These are phyloP conservation scores for Colletotrichum phormii DNA, from an alignment of 2,329 filamentous ascomycete species.

Conservation along the genomic window DNA sequence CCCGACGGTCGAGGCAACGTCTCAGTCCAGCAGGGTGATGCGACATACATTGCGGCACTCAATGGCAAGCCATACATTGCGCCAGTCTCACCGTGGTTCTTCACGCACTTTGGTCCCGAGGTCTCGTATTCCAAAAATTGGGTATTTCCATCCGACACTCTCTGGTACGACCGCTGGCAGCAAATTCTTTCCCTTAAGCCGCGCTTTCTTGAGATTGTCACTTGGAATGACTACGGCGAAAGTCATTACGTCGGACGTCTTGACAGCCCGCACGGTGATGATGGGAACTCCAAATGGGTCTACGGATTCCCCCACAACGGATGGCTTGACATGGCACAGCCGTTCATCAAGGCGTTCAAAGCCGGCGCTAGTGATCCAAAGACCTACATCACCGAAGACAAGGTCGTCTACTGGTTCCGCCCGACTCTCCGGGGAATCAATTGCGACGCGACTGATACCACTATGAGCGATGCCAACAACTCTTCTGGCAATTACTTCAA, in stretches of 20 bases:
- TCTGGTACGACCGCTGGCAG: constrained; percentile 71
- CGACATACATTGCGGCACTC: constrained; percentile 48
- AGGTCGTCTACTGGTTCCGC: not conserved
- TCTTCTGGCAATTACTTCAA: not conserved
- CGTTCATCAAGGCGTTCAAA: constrained; percentile 65
- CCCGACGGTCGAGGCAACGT: constrained; percentile 47
- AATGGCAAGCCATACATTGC: constrained; percentile 61
- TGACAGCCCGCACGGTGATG: constrained; percentile 51
- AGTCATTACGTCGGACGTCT: constrained; percentile 66
- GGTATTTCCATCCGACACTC: constrained; percentile 68
- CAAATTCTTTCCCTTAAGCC: constrained; percentile 56
- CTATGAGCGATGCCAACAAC: not conserved
- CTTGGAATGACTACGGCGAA: constrained; percentile 64
- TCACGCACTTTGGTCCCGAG: constrained; percentile 55
- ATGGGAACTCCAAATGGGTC: constrained; percentile 60
- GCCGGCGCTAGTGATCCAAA: constrained; percentile 51
- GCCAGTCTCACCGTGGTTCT: constrained; percentile 57
- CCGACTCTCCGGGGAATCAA: not conserved
- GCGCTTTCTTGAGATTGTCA: constrained; percentile 59
- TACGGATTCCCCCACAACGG: constrained; percentile 60
- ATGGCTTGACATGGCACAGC: constrained; percentile 64
- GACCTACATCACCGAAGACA: constrained; percentile 53
- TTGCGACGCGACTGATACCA: not conserved
- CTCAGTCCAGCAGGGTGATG: constrained; percentile 40
- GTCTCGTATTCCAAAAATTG: constrained; percentile 63